phyloP scores from a whole-genome alignment of 169 alveolate species.

The Cystoisospora suis region DNA sequence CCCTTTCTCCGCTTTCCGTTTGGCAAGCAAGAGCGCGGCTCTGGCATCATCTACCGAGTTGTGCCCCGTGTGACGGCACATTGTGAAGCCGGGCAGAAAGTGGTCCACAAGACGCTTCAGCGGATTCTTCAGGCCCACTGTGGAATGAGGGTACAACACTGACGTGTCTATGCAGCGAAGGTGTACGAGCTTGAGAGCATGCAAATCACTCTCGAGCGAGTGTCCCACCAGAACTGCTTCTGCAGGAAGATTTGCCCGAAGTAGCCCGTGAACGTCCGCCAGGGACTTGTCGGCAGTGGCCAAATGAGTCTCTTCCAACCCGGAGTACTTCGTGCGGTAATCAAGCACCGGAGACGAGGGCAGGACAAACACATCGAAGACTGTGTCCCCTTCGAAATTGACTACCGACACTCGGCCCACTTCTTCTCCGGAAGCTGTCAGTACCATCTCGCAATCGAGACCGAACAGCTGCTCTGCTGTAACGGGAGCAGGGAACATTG shows the following conservation, averaged over 20 bases:
- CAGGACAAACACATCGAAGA: slow-evolving; percentile 64
- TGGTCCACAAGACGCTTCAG: slow-evolving; percentile 59
- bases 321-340: slow-evolving; percentile 68
- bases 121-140: slow-evolving; percentile 22
- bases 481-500: background rate
- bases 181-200: slow-evolving; percentile 61
- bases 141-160: slow-evolving; percentile 67
- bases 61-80: slow-evolving; percentile 60
- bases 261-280: slow-evolving; percentile 35
- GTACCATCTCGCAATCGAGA: slow-evolving; percentile 75
- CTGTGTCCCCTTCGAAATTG: slow-evolving; percentile 19
- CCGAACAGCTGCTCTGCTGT: slow-evolving; percentile 41
- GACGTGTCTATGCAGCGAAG: slow-evolving; percentile 68
- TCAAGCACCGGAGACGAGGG: slow-evolving; percentile 60
- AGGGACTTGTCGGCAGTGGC: slow-evolving; percentile 45
- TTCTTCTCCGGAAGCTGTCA: slow-evolving; percentile 60
- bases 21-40: slow-evolving; percentile 63
- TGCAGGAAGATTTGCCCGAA: slow-evolving; percentile 35
- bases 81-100: slow-evolving; percentile 28
- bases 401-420: slow-evolving; percentile 69
- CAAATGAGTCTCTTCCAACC: slow-evolving; percentile 57
- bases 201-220: slow-evolving; percentile 71
- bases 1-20: slow-evolving; percentile 59
- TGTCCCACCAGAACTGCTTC: slow-evolving; percentile 69
- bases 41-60: slow-evolving; percentile 69